These are phyloP conservation scores for Silene conica DNA, from an alignment of 148 eudicot species.

Conservation along the genomic window DNA sequence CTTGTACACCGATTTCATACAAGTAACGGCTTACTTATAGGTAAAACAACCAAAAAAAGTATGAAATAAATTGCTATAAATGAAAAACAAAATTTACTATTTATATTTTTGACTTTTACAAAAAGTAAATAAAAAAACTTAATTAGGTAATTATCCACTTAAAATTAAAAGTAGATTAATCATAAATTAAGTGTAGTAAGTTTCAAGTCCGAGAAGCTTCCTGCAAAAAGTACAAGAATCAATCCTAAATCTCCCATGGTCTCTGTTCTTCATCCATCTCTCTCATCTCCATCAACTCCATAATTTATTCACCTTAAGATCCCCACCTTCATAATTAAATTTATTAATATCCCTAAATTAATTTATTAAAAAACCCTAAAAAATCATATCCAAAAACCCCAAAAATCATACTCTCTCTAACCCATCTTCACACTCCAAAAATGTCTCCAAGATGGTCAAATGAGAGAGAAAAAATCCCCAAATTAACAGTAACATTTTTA, in stretches of 20 bases:
- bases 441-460: neutral
- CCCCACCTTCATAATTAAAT: too few species aligned
- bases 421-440: neutral
- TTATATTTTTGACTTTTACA: too few species aligned
- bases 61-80: too few species aligned
- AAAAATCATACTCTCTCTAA: neutral
- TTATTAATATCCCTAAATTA: neutral
- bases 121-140: too few species aligned
- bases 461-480: neutral
- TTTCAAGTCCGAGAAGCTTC: neutral
- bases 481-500: conserved; percentile 15
- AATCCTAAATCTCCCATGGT: neutral
- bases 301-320: too few species aligned
- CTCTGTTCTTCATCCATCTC: neutral
- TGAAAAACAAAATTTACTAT: too few species aligned
- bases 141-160: too few species aligned
- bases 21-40: too few species aligned
- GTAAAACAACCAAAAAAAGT: too few species aligned
- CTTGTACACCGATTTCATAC: too few species aligned
- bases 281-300: neutral
- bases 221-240: neutral
- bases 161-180: too few species aligned
- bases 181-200: neutral
- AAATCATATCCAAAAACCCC: neutral
- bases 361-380: too few species aligned